Percentiles rank a stretch among this genome's conserved stretches.
These are phyloP conservation scores for Diplodia scrobiculata DNA, from an alignment of 2,329 filamentous ascomycete genomes.

Conservation along the genomic window DNA sequence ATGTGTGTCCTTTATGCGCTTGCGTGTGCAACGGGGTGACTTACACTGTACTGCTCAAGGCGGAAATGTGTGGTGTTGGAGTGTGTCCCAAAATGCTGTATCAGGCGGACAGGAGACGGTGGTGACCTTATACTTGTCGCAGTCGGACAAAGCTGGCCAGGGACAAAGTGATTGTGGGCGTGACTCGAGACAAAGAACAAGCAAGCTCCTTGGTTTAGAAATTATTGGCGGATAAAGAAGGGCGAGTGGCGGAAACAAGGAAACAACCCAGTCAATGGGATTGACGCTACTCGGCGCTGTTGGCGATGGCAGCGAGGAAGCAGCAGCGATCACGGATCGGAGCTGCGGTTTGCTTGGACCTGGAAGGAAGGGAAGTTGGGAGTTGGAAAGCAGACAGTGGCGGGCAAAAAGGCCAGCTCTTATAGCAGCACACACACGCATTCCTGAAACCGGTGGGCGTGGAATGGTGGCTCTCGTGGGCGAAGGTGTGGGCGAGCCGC, in stretches of 20 bases:
- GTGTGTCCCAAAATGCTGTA: not conserved
- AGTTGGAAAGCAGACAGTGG: not conserved
- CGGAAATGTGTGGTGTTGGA: not conserved
- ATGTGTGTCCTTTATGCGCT: not conserved
- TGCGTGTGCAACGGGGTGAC: not conserved
- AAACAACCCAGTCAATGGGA: constrained; percentile 28
- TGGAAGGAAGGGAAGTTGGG: not conserved
- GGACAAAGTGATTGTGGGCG: constrained; percentile 10
- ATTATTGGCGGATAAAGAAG: constrained; percentile 24
- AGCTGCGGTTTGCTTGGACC: constrained; percentile 1
- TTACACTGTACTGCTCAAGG: not conserved
- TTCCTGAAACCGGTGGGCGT: constrained; percentile 20
- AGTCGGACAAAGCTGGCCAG: not conserved
- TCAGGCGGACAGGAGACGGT: not conserved
- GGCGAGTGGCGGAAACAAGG: constrained; percentile 18
- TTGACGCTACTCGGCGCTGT: not conserved
- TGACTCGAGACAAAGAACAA: constrained; percentile 2
- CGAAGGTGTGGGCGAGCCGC: constrained; percentile 1
- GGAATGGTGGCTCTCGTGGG: constrained; percentile 13
- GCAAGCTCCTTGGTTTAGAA: constrained; percentile 21
- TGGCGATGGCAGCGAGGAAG: not conserved
- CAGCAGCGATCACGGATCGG: constrained; percentile 15
- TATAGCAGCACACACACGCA: constrained; percentile 16
- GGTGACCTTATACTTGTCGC: constrained; percentile 11
- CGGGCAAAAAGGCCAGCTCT: constrained; percentile 16